Evolutionary conservation across 257 asterid genomes (phyloP), one percentile per base, ranked within the genome.

Genomic region (Nyctanthes arbortristis): DNA sequence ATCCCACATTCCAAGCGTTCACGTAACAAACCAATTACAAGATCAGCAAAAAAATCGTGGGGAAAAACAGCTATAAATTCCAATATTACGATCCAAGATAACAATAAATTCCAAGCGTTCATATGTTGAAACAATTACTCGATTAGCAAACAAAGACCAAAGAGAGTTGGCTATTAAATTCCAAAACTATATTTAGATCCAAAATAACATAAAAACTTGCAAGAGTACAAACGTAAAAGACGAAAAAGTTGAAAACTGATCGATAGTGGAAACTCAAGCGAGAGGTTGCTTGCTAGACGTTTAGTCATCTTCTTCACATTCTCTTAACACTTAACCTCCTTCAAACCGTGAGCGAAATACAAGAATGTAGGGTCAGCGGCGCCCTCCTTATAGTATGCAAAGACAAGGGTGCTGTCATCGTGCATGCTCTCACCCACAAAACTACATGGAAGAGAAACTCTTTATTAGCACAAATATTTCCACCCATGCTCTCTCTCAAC

Each of bases 381-480:
- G 12, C 95, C 97, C 0, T 93, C 98, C 80, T 87, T 87, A 87
- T 90, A 90, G 83, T 90, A 93, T 3, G 96, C 96, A n/a, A 93
- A 85, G 39, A 93, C 98, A 58, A 90, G 9, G 34, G 84, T 67
- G 78, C 82, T 14, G 13, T 90, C 96, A 2, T 93, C 98, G 0
- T 11, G 55, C 98, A 93, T 90, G 89, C 97, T 80, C 83, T 93
- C 96, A 33, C 98, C 98, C 28, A 93, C 97, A 18, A 87, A 93
- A 58, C 98, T 92, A 66, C 71, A 75, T 6, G 2, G 58, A 40
- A 56, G 12, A 45, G 31, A 2, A 49, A 9, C 47, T 1, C 12
- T 9, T 9, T 39, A 3, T 10, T 3, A 10, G 43, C 13, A n/a
- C 11, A 36, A 49, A 49, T 7, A n/a, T n/a, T n/a, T n/a, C n/a